Conservation (phyloP, 345 rosid genomes). For the Brassica rapa region DNA sequence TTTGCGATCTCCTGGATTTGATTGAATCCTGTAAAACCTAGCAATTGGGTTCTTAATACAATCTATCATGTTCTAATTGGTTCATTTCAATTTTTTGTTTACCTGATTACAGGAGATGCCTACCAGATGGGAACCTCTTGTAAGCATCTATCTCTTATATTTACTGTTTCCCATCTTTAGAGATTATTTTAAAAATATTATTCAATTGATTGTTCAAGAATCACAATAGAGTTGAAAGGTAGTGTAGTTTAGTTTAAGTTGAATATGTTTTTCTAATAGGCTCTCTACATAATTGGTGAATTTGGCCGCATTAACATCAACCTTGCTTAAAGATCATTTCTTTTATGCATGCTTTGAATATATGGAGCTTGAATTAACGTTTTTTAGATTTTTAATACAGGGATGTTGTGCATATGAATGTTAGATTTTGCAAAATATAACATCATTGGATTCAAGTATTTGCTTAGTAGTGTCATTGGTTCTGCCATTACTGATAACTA, state of each 20-base stretch:
- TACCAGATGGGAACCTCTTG: constrained; percentile 83
- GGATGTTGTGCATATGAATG: not conserved
- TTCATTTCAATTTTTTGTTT: constrained; percentile 4
- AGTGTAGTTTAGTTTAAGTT: not conserved
- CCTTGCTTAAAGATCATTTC: not conserved
- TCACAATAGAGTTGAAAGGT: not conserved
- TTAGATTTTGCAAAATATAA: not conserved
- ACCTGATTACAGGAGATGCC: constrained; percentile 58
- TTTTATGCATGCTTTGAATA: not conserved
- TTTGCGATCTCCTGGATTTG: constrained; percentile 24
- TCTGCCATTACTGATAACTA: not conserved
- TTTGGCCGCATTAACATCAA: not conserved
- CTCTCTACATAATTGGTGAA: constrained; percentile 12
- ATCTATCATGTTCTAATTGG: constrained; percentile 27
- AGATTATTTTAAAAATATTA: not conserved
- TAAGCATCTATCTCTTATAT: constrained; percentile 43
- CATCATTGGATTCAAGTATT: not conserved
- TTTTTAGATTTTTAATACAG: not conserved
- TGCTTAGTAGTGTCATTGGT: not conserved
- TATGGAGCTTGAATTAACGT: not conserved
- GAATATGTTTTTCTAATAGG: not conserved
- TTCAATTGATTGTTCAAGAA: not conserved
- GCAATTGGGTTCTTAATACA: not conserved
- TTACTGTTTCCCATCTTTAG: not conserved
- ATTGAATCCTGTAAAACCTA: constrained; percentile 5